A percentile compares a stretch with the other conserved stretches of the same genome.
Evolutionary conservation across 495 filamentous ascomycete species (phyloP).

Genomic region (Aspergillus homomorphus): DNA sequence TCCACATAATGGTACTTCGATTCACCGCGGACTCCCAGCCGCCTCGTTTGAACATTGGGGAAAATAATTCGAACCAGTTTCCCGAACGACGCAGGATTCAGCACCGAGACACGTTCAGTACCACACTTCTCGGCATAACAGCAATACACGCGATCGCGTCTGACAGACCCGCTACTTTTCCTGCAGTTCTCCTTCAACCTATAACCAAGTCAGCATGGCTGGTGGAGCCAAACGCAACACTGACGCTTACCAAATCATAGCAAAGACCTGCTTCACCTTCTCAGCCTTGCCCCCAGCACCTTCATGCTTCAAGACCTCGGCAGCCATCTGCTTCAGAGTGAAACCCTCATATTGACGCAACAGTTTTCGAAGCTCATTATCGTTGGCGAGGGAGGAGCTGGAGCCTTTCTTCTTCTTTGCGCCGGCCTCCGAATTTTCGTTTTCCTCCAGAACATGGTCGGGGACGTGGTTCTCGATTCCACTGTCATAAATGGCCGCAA

Average conservation of each 20-base stretch:
- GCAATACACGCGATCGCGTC: constrained; percentile 87
- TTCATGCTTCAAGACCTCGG: constrained; percentile 69
- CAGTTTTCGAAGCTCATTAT: constrained; percentile 85
- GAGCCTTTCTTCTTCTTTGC: constrained; percentile 63
- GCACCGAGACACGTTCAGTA: constrained; percentile 83
- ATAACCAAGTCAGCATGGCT: constrained; percentile 19
- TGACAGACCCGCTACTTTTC: constrained; percentile 78
- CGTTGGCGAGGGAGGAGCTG: constrained; percentile 76
- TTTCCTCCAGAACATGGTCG: constrained; percentile 60
- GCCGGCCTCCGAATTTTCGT: constrained; percentile 60
- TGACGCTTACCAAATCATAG: constrained; percentile 82
- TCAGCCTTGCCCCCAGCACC: constrained; percentile 75
- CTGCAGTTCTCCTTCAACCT: constrained; percentile 84
- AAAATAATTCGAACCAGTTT: constrained; percentile 96
- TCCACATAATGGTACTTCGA: constrained; percentile 99
- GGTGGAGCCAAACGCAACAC: background rate
- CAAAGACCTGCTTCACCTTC: constrained; percentile 93
- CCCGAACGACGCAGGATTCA: constrained; percentile 96
- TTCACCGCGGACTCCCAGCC: constrained; percentile 89
- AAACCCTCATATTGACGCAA: constrained; percentile 73
- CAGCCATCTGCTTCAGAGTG: constrained; percentile 75
- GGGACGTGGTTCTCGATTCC: constrained; percentile 65
- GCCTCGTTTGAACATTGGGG: constrained; percentile 85
- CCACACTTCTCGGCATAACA: constrained; percentile 89
- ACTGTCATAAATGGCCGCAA: constrained; percentile 57